These are phyloP conservation scores for Camellia japonica DNA, from an alignment of 148 eudicot genomes.

Conservation along the genomic window DNA sequence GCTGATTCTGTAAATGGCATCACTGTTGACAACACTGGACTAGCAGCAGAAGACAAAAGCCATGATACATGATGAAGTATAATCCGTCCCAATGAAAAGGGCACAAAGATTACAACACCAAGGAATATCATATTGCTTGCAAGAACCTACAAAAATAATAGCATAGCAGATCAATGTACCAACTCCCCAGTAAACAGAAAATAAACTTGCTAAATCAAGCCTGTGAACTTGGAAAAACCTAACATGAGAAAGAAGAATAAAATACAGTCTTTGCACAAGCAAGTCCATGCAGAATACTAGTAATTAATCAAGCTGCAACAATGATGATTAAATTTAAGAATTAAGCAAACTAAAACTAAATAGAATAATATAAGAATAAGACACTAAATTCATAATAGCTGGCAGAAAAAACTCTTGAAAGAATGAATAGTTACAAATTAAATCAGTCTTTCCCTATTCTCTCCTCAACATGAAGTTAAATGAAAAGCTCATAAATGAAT, in stretches of 20 bases:
- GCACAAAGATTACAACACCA: conserved; percentile 83
- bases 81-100: conserved; percentile 85
- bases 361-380: background rate
- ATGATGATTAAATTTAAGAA: background rate
- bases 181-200: background rate
- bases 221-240: background rate
- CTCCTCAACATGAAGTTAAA: background rate
- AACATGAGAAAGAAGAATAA: background rate
- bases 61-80: conserved; percentile 73
- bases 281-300: background rate
- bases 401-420: background rate
- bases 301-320: background rate
- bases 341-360: background rate
- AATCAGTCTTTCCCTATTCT: background rate
- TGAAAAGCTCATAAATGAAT: background rate
- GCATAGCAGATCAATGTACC: conserved; percentile 13
- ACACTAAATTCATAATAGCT: background rate
- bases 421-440: background rate
- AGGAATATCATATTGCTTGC: conserved; percentile 98
- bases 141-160: conserved; percentile 69
- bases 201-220: conserved; percentile 7
- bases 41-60: conserved; percentile 65
- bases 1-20: conserved; percentile 79
- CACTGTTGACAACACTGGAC: conserved; percentile 66
- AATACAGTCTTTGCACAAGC: background rate